Evolutionary conservation across 495 filamentous ascomycete genomes (phyloP), one percentile per base, ranked within the genome.

Genomic region (Aspergillus egyptiacus): DNA sequence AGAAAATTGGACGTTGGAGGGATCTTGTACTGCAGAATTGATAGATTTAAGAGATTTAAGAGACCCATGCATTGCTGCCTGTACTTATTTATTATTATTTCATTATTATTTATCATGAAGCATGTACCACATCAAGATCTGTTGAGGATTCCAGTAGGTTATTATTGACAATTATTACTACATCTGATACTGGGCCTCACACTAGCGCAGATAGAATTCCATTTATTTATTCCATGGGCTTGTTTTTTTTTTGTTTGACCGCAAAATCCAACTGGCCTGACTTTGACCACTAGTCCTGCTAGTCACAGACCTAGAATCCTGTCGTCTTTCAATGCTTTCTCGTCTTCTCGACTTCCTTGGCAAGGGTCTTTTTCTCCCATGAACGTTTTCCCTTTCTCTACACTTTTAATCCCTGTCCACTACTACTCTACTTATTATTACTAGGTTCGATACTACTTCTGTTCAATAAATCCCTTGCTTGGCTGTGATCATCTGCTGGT

Each of bases 131-230:
- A 27, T 27, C 24, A 27, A 27, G 24, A 27, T 27, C 8, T 27
- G 24, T 27, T 27, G 24, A 27, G 24, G 8, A 27, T n/a, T n/a
- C n/a, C n/a, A n/a, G n/a, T n/a, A n/a, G n/a, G 17, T 36, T 46
- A 53, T 47, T 57, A 57, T 57, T 57, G 55, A 40, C 55, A 57
- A 57, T 57, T 57, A 57, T 57, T 57, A 59, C 57, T 54, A 56
- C 52, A 59, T 59, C 57, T 55, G 53, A 56, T 54, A 55, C 48
- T 50, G 39, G 45, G 37, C 25, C 50, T 51, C 51, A 54, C 55
- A 54, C 55, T 58, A 58, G 55, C 38, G 55, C 55, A 36, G 49
- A 40, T 51, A 30, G 47, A 47, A 46, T 35, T 42, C 38, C 39
- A n/a, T n/a, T n/a, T n/a, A n/a, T n/a, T n/a, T n/a, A 44, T 20